These are phyloP conservation scores for Artemisia tridentata DNA, from an alignment of 129 eudicot genomes.

Conservation along the genomic window DNA sequence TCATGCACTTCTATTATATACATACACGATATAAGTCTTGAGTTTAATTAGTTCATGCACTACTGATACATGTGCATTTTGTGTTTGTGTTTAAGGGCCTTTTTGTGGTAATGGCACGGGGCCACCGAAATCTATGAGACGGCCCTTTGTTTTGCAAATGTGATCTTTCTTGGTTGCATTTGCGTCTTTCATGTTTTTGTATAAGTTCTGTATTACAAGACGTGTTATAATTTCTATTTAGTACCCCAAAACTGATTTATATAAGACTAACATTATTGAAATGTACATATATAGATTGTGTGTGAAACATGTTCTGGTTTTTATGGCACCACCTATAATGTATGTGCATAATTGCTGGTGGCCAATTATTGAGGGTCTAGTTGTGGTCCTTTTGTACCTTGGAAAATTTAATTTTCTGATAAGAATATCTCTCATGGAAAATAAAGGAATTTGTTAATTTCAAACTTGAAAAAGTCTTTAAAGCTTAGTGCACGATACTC, in stretches of 20 bases:
- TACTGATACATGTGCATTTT: not conserved
- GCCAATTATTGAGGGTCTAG: not conserved
- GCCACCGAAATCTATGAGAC: not conserved
- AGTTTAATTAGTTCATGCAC: not conserved
- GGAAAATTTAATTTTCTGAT: not conserved
- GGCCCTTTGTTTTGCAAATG: not conserved
- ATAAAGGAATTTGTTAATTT: slow-evolving; percentile 16
- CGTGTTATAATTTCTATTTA: no score
- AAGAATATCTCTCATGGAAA: slow-evolving; percentile 13
- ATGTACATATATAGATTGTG: not conserved
- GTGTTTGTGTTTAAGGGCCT: no score
- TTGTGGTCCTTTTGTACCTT: slow-evolving; percentile 30
- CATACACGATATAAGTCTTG: no score
- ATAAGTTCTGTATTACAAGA: no score
- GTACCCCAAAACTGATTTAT: not conserved
- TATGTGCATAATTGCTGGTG: not conserved
- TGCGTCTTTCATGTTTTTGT: not conserved
- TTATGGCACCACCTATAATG: slow-evolving; percentile 18
- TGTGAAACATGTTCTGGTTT: slow-evolving; percentile 11
- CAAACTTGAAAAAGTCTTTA: slow-evolving; percentile 19
- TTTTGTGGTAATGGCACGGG: no score
- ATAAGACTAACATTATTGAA: not conserved
- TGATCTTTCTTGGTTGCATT: not conserved
- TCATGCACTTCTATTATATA: no score
- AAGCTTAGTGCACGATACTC: slow-evolving; percentile 9